These are phyloP conservation scores for Grosmannia penicillata DNA, from an alignment of 2,329 filamentous ascomycete species.

Conservation along the genomic window DNA sequence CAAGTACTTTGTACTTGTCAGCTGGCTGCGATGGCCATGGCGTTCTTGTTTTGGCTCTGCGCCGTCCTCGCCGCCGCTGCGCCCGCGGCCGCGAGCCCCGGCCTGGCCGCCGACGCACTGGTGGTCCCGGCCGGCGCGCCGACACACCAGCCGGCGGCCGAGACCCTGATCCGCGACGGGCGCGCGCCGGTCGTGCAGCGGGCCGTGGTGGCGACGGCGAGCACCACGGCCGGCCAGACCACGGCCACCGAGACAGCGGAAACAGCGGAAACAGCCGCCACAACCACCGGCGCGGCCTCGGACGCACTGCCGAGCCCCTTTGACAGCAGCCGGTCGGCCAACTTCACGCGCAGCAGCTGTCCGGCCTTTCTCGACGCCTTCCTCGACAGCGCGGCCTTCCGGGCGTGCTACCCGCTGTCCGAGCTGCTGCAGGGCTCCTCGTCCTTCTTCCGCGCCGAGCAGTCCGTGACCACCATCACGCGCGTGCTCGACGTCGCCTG, in stretches of 20 bases:
- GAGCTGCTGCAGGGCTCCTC: slow-evolving; percentile 72
- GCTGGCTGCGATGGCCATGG: too few relatives aligned
- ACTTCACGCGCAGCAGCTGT: slow-evolving; percentile 44
- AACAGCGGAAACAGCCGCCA: slow-evolving; percentile 10
- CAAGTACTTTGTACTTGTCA: too few relatives aligned
- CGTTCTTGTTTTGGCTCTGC: too few relatives aligned
- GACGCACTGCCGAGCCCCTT: slow-evolving; percentile 48
- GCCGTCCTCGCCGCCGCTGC: too few relatives aligned
- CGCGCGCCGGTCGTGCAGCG: slow-evolving; percentile 18
- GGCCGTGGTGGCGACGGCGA: slow-evolving; percentile 2
- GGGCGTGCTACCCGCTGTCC: slow-evolving; percentile 68
- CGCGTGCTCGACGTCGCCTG: slow-evolving; percentile 70
- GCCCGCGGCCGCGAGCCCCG: too few relatives aligned
- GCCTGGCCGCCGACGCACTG: slow-evolving; percentile 11
- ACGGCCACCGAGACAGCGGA: slow-evolving; percentile 8
- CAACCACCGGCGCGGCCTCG: slow-evolving; percentile 16
- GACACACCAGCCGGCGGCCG: too few relatives aligned
- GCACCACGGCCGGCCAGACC: slow-evolving; percentile 2
- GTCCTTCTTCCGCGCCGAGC: slow-evolving; percentile 68
- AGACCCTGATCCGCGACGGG: slow-evolving; percentile 21
- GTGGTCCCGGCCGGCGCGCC: too few relatives aligned
- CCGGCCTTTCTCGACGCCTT: slow-evolving; percentile 54
- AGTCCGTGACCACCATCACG: slow-evolving; percentile 56
- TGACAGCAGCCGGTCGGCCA: slow-evolving; percentile 47
- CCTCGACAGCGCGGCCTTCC: slow-evolving; percentile 50